phyloP scores from a whole-genome alignment of 768 basidiomycete genomes.

The Lepiota venenata region DNA sequence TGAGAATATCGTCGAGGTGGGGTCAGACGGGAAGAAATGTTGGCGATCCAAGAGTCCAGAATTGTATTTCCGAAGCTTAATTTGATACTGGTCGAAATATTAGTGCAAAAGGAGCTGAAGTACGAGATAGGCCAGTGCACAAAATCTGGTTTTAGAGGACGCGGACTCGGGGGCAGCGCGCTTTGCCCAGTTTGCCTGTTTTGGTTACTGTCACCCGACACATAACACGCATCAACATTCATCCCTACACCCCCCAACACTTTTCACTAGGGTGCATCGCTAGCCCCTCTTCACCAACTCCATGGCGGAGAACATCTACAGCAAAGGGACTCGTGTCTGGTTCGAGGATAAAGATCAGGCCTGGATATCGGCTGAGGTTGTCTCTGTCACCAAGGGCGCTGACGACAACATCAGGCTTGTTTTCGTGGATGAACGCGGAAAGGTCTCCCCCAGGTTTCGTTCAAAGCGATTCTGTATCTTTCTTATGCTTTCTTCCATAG shows the following conservation, averaged over 20 bases:
- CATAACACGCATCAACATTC: conserved; percentile 16
- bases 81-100: too few species aligned
- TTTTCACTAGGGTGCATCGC: conserved; percentile 27
- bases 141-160: too few species aligned
- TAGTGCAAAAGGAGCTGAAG: too few species aligned
- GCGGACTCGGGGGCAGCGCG: too few species aligned
- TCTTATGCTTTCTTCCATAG: conserved; percentile 32
- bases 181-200: not conserved
- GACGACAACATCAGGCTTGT: conserved; percentile 79
- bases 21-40: too few species aligned
- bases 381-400: conserved; percentile 54
- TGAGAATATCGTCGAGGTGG: too few species aligned
- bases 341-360: conserved; percentile 93
- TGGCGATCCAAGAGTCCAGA: too few species aligned
- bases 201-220: conserved; percentile 9
- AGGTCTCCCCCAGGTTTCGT: conserved; percentile 45
- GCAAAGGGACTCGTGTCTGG: conserved; percentile 88
- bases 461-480: conserved; percentile 11
- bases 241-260: conserved; percentile 13
- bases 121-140: too few species aligned
- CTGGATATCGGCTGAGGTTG: conserved; percentile 90
- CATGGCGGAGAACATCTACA: conserved; percentile 92
- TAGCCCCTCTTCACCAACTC: conserved; percentile 18
- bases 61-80: too few species aligned
- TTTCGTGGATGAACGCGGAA: conserved; percentile 90